A percentile compares a stretch with the other conserved stretches of the same genome.
Conservation (phyloP, 2,329 filamentous ascomycete species). For the Elsinoe necatrix region DNA sequence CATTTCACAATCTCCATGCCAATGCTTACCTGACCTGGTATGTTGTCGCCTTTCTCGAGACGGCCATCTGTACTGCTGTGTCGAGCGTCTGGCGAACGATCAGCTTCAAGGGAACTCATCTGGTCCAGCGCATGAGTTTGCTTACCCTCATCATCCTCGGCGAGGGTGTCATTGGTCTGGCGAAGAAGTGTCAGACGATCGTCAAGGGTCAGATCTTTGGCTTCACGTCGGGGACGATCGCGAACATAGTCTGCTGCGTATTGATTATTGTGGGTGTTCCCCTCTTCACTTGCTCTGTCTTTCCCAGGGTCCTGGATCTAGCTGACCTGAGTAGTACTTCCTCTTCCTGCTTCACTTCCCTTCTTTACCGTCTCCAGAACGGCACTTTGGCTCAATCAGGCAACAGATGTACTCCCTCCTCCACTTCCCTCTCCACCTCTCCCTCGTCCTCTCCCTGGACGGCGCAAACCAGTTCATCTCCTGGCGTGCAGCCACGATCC, state of each 20-base stretch:
- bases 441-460: conserved; percentile 19
- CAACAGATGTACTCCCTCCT: conserved; percentile 23
- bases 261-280: conserved; percentile 24
- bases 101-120: conserved; percentile 33
- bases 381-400: conserved; percentile 22
- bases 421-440: conserved; percentile 24
- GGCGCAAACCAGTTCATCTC: conserved; percentile 28
- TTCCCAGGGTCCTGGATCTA: too few species aligned
- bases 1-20: conserved; percentile 21
- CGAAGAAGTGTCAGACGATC: conserved; percentile 29
- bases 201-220: conserved; percentile 25
- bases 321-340: conserved; percentile 19
- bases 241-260: conserved; percentile 28
- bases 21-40: conserved; percentile 48
- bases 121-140: conserved; percentile 32
- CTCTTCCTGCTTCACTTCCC: conserved; percentile 25
- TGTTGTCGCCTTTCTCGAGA: conserved; percentile 31
- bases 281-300: not conserved
- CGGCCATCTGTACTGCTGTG: conserved; percentile 26
- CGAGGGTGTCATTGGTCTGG: conserved; percentile 33
- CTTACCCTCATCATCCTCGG: conserved; percentile 34
- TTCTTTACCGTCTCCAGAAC: conserved; percentile 17
- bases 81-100: conserved; percentile 29
- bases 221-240: conserved; percentile 23
- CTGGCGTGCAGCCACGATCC: conserved; percentile 24